Base-by-base conservation (phyloP, 805 yeast species). In the Nakazawaea holstii region DNA sequence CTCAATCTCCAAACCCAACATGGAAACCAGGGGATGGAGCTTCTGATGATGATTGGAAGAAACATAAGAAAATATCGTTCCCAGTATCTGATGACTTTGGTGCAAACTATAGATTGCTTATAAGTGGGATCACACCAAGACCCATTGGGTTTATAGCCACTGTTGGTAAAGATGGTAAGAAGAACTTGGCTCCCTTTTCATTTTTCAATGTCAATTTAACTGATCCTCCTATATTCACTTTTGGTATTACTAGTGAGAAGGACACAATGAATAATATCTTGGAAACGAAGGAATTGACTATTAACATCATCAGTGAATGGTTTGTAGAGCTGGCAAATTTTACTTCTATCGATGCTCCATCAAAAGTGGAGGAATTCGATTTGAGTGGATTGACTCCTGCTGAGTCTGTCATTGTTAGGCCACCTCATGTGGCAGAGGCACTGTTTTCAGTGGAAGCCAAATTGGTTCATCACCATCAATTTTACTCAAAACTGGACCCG, bases 241-340 rank as follows among this genome's bases (percentile, higher is more conserved):
- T 81, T 35, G 79, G 82, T 0, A 59, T 79, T 49, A 64, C 76
- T n/a, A 60, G 68, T 10, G 71, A 71, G 14, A 81, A 81, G 58
- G 84, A 81, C 58, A 70, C 84, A 4, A 62, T 67, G 46, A 53
- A 50, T 8, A 80, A 80, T 55, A 56, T 80, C 14, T 55, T 75
- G 24, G 78, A 72, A 24, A 77, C 80, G 2, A 65, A 61, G 4
- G 87, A 81, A 55, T 68, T 73, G 45, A 76, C 82, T 15, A 70
- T 81, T 54, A 81, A 74, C 57, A 68, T 81, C 41, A 70, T 81
- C 38, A 68, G 79, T 45, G 87, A 82, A 59, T 81, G 84, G 84
- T 77, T 79, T 52, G 61, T 73, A 27, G 86, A 81, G 50, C 86
- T 85, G 24, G 83, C 85, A 8, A 80, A 82, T 56, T 72, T 62